These are phyloP conservation scores for Kalaharituber pfeilii DNA, from an alignment of 2,329 filamentous ascomycete species.

Conservation along the genomic window DNA sequence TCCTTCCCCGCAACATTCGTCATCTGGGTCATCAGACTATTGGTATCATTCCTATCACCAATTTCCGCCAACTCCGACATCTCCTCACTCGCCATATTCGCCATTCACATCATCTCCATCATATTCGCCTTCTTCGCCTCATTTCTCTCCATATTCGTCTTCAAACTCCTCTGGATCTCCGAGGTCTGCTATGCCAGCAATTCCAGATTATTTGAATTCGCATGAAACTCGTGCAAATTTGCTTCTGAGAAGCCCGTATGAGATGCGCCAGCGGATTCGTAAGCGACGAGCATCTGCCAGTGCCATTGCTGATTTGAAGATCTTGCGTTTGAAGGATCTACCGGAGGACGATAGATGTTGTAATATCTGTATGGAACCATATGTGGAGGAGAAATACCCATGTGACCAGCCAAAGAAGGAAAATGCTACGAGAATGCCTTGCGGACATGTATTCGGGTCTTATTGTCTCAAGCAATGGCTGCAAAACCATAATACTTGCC, in stretches of 20 bases:
- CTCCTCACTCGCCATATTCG: background rate
- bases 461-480: constrained; percentile 17
- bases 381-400: constrained; percentile 15
- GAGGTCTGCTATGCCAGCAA: background rate
- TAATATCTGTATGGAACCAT: constrained; percentile 18
- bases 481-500: constrained; percentile 15
- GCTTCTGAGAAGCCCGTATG: background rate
- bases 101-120: background rate
- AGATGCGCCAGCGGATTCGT: constrained; percentile 6
- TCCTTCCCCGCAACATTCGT: background rate
- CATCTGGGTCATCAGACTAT: background rate
- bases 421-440: constrained; percentile 15
- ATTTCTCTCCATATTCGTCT: background rate
- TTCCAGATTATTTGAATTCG: background rate
- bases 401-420: constrained; percentile 15
- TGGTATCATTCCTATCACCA: background rate
- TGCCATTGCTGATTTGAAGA: constrained; percentile 14
- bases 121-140: background rate
- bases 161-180: background rate
- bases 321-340: constrained; percentile 15
- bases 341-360: constrained; percentile 15
- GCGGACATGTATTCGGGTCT: constrained; percentile 16
- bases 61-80: background rate
- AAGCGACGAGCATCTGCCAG: constrained; percentile 16
- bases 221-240: background rate